phyloP scores from a whole-genome alignment of 768 basidiomycete species.

The Sutorius australiensis region DNA sequence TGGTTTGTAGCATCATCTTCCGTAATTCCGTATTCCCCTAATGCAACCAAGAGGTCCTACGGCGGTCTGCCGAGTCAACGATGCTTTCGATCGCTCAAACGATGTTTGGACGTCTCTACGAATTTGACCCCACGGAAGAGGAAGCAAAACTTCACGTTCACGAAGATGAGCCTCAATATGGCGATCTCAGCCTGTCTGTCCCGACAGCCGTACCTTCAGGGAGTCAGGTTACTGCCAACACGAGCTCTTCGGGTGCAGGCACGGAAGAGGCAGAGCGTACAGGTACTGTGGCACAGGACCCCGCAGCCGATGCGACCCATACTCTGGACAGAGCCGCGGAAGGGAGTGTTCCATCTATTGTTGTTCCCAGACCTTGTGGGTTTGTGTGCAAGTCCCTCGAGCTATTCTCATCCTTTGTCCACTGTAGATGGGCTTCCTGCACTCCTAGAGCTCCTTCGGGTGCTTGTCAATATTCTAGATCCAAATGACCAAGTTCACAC shows the following conservation, averaged over 20 bases:
- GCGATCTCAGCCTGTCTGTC: slow-evolving; percentile 62
- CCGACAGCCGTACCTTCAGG: slow-evolving; percentile 33
- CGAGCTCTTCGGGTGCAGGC: slow-evolving; percentile 8
- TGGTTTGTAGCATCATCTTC: slow-evolving; percentile 49
- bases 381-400: not conserved
- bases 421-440: slow-evolving; percentile 82
- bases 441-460: slow-evolving; percentile 86
- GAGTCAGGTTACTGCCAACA: slow-evolving; percentile 15
- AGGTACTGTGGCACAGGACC: not conserved
- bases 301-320: not conserved
- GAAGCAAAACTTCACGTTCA: slow-evolving; percentile 58
- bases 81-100: slow-evolving; percentile 86
- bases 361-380: slow-evolving; percentile 23
- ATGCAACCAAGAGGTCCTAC: slow-evolving; percentile 64
- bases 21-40: slow-evolving; percentile 8
- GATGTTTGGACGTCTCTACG: slow-evolving; percentile 72
- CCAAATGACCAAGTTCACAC: slow-evolving; percentile 94
- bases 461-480: slow-evolving; percentile 92
- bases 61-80: slow-evolving; percentile 81
- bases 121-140: slow-evolving; percentile 60
- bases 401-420: not conserved
- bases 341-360: slow-evolving; percentile 33
- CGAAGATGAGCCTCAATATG: slow-evolving; percentile 49
- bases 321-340: slow-evolving; percentile 8
- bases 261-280: slow-evolving; percentile 7